Percentiles rank a stretch among this genome's conserved stretches.
Conservation (phyloP, 306 rosid genomes). For the Oemleria cerasiformis region DNA sequence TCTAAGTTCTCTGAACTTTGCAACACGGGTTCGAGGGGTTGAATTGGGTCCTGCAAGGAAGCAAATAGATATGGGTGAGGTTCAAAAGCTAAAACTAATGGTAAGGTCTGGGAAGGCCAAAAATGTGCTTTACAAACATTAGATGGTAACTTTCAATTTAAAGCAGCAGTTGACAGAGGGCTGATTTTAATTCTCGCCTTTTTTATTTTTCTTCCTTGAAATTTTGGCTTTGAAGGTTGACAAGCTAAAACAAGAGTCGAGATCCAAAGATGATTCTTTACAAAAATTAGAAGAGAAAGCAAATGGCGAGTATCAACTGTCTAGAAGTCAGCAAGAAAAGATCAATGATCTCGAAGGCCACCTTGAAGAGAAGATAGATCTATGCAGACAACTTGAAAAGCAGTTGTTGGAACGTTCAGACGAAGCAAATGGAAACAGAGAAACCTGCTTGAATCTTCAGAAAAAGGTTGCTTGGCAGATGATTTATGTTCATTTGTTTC, state of each 20-base stretch:
- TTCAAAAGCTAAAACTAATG: slow-evolving; percentile 15
- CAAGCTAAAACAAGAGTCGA: slow-evolving; percentile 21
- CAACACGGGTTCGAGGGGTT: slow-evolving; percentile 19
- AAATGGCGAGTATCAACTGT: slow-evolving; percentile 13
- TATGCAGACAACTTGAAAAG: slow-evolving; percentile 14
- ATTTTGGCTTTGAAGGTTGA: slow-evolving; percentile 12
- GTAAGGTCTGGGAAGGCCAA: slow-evolving; percentile 7
- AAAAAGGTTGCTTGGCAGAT: slow-evolving; percentile 16
- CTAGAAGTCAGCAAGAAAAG: slow-evolving; percentile 20
- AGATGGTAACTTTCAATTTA: background rate
- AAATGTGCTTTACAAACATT: background rate
- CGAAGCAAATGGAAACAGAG: slow-evolving; percentile 18
- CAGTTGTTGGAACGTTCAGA: slow-evolving; percentile 15
- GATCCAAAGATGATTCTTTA: slow-evolving; percentile 19
- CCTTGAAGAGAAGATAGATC: background rate
- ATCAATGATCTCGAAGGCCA: slow-evolving; percentile 12
- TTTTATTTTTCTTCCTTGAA: background rate
- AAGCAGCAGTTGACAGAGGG: slow-evolving; percentile 1
- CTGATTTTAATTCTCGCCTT: background rate
- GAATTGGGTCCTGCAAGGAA: slow-evolving; percentile 27
- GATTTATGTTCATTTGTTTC: background rate
- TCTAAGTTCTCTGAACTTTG: slow-evolving; percentile 21
- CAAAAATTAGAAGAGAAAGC: slow-evolving; percentile 17
- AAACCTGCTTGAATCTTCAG: slow-evolving; percentile 12
- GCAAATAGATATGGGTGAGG: slow-evolving; percentile 19